A percentile compares a stretch with the other conserved stretches of the same genome.
Evolutionary conservation across 768 basidiomycete species (phyloP).

Genomic region (Pulveroboletus sp.): DNA sequence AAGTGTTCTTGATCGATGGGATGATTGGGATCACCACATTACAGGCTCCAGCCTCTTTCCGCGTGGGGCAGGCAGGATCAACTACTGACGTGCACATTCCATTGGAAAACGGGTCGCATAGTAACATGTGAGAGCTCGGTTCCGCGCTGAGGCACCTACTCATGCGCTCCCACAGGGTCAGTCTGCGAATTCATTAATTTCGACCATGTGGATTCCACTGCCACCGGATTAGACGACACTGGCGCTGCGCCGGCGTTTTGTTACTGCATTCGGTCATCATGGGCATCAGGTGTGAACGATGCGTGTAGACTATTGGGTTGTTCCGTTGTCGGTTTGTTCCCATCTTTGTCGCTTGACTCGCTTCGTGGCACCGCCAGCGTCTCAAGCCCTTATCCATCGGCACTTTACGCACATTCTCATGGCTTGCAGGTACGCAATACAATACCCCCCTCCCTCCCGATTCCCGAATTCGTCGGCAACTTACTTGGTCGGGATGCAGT

Average conservation of each 20-base stretch:
- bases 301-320: background rate
- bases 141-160: background rate
- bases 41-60: background rate
- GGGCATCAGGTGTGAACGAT: no score
- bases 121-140: constrained; percentile 1
- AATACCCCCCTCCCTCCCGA: no score
- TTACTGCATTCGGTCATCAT: no score
- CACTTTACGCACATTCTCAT: background rate
- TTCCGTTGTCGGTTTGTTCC: constrained; percentile 9
- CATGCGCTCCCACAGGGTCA: background rate
- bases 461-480: background rate
- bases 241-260: no score
- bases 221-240: background rate
- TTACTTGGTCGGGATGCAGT: background rate
- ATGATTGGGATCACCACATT: background rate
- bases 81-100: background rate
- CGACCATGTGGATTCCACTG: background rate
- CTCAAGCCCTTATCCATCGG: background rate
- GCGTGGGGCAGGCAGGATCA: background rate
- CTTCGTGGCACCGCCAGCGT: background rate
- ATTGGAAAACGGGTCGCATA: background rate
- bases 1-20: background rate
- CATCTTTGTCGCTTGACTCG: constrained; percentile 3
- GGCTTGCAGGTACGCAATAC: background rate
- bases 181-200: background rate